These are phyloP conservation scores for Perilla frutescens DNA, from an alignment of 257 asterid genomes.

Conservation along the genomic window DNA sequence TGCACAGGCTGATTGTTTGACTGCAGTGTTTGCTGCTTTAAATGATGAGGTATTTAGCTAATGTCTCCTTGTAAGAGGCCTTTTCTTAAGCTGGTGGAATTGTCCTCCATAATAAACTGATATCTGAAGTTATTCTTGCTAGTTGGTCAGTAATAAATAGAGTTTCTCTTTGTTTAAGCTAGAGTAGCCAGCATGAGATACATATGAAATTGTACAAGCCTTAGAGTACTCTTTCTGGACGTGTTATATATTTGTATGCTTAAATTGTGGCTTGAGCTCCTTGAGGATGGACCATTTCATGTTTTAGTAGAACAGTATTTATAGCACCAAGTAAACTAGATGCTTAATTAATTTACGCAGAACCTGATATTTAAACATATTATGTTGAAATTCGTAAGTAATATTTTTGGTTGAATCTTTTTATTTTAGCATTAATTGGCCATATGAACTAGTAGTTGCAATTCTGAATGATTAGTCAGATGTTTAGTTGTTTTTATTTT, in stretches of 20 bases:
- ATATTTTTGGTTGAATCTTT: not conserved
- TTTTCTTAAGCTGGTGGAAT: conserved; percentile 19
- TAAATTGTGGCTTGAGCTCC: conserved; percentile 18
- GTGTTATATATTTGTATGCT: not conserved
- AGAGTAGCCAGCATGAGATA: conserved; percentile 10
- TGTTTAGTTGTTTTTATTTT: conserved; percentile 4
- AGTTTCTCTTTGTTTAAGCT: conserved; percentile 11
- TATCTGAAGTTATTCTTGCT: conserved; percentile 26
- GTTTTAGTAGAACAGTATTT: conserved; percentile 5
- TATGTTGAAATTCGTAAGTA: not conserved
- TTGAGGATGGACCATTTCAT: conserved; percentile 11
- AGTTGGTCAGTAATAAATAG: conserved; percentile 16
- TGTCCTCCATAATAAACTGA: conserved; percentile 10
- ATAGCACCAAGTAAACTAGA: conserved; percentile 9
- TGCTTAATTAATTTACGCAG: not conserved
- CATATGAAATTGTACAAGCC: not conserved
- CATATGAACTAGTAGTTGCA: conserved; percentile 6
- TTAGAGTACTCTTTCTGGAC: conserved; percentile 4
- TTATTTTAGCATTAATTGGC: conserved; percentile 3
- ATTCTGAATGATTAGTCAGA: not conserved
- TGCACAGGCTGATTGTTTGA: conserved; percentile 97
- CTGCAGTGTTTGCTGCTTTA: conserved; percentile 95
- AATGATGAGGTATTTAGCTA: conserved; percentile 86
- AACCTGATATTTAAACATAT: conserved; percentile 3
- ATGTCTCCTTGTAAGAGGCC: conserved; percentile 17